These are phyloP conservation scores for Penicillium coprophilum DNA, from an alignment of 495 filamentous ascomycete genomes.

Conservation along the genomic window DNA sequence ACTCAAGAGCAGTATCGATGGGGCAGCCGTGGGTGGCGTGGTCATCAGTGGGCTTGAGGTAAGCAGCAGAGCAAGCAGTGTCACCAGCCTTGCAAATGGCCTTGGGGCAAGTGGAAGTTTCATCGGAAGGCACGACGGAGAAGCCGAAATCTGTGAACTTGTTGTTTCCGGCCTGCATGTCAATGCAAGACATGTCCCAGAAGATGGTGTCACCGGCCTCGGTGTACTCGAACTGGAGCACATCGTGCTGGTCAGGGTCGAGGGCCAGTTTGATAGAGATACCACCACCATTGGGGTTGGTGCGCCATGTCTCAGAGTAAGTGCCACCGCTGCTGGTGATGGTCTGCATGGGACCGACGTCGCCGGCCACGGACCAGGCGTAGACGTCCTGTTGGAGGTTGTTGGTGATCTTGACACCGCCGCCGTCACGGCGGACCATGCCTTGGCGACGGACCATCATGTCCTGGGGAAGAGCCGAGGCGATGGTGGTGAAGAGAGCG, in stretches of 20 bases:
- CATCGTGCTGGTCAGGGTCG: constrained; percentile 27
- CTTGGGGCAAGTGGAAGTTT: constrained; percentile 32
- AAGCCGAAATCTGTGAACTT: constrained; percentile 46
- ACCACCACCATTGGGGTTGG: constrained; percentile 43
- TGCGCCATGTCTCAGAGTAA: constrained; percentile 39
- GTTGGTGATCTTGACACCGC: constrained; percentile 41
- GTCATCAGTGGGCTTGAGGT: constrained; percentile 44
- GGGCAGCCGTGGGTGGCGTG: constrained; percentile 49
- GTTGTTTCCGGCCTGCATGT: constrained; percentile 38
- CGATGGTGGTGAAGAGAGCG: constrained; percentile 38
- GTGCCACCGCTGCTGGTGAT: constrained; percentile 30
- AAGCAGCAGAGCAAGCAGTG: constrained; percentile 39
- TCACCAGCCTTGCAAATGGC: constrained; percentile 44
- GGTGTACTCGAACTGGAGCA: constrained; percentile 52
- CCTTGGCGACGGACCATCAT: constrained; percentile 26
- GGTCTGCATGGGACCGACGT: constrained; percentile 31
- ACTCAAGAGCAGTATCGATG: constrained; percentile 39
- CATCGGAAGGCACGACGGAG: constrained; percentile 35
- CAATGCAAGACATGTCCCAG: constrained; percentile 49
- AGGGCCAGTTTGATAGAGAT: constrained; percentile 47
- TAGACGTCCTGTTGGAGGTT: constrained; percentile 39
- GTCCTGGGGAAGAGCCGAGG: constrained; percentile 40
- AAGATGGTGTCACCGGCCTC: constrained; percentile 34
- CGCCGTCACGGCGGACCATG: constrained; percentile 24
- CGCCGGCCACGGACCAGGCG: constrained; percentile 42